Evolutionary conservation across 2,329 filamentous ascomycete genomes (phyloP).

Genomic region (Alternaria dauci): DNA sequence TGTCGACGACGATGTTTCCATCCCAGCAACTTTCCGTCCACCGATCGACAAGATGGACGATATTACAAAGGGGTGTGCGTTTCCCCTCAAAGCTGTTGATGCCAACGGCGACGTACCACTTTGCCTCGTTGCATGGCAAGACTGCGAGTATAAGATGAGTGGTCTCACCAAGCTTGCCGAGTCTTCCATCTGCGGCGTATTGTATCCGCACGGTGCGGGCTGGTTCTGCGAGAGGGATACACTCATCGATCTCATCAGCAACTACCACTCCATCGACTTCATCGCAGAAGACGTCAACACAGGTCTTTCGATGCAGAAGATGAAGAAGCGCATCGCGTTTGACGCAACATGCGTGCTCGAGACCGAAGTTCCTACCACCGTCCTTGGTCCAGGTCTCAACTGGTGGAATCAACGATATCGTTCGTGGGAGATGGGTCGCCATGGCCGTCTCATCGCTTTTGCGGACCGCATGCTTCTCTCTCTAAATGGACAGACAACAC

Average conservation of each 20-base stretch:
- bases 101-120: slow-evolving; percentile 21
- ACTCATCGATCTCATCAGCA: slow-evolving; percentile 24
- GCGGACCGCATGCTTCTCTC: slow-evolving; percentile 21
- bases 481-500: slow-evolving; percentile 16
- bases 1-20: slow-evolving; percentile 30
- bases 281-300: slow-evolving; percentile 30
- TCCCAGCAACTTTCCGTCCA: slow-evolving; percentile 21
- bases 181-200: slow-evolving; percentile 24
- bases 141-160: slow-evolving; percentile 23
- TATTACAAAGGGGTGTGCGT: slow-evolving; percentile 24
- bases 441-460: slow-evolving; percentile 27
- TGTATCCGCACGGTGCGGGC: slow-evolving; percentile 29
- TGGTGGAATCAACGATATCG: slow-evolving; percentile 28
- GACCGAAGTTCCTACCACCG: slow-evolving; percentile 29
- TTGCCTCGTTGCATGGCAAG: slow-evolving; percentile 29
- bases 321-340: slow-evolving; percentile 29
- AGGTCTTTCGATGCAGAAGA: slow-evolving; percentile 22
- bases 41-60: slow-evolving; percentile 24
- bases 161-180: slow-evolving; percentile 26
- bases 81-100: slow-evolving; percentile 27
- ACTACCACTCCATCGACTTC: slow-evolving; percentile 30
- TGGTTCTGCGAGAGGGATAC: slow-evolving; percentile 29
- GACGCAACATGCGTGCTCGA: slow-evolving; percentile 24
- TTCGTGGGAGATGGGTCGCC: slow-evolving; percentile 31
- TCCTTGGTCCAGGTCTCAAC: slow-evolving; percentile 27